Conservation (phyloP, 768 basidiomycete species). For the Kondoa subrosea region DNA sequence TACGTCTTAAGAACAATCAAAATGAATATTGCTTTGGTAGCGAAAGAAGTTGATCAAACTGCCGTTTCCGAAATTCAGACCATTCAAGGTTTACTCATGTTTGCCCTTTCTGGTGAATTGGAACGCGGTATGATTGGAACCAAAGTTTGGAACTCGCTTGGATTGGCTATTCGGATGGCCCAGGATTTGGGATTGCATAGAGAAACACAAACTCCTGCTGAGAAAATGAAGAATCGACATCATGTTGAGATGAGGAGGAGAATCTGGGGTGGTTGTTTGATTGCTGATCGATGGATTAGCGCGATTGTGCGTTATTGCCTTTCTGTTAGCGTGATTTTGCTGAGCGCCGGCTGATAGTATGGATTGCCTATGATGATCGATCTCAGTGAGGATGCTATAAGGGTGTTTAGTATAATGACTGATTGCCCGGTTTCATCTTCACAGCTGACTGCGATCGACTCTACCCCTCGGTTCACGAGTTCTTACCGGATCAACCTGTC, state of each 20-base stretch:
- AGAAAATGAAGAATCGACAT: slow-evolving; percentile 36
- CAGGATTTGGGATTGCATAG: slow-evolving; percentile 92
- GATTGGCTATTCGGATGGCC: slow-evolving; percentile 42
- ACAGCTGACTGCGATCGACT: slow-evolving; percentile 80
- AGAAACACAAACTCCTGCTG: slow-evolving; percentile 50
- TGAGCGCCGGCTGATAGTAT: slow-evolving; percentile 39
- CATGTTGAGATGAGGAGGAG: slow-evolving; percentile 66
- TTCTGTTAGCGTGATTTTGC: background rate
- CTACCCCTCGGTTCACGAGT: slow-evolving; percentile 70
- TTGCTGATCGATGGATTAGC: background rate
- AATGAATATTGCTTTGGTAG: slow-evolving; percentile 64
- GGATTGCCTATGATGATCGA: slow-evolving; percentile 95
- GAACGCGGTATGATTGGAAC: slow-evolving; percentile 25
- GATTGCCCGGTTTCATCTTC: no score
- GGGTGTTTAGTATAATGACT: no score
- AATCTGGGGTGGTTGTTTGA: slow-evolving; percentile 44
- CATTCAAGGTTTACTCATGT: slow-evolving; percentile 54
- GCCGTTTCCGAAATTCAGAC: slow-evolving; percentile 38
- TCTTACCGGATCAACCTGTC: slow-evolving; percentile 33
- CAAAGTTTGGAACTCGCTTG: slow-evolving; percentile 23
- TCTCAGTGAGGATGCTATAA: slow-evolving; percentile 39
- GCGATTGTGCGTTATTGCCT: slow-evolving; percentile 11
- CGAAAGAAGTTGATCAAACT: slow-evolving; percentile 76
- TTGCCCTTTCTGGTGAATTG: slow-evolving; percentile 21
- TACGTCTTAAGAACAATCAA: slow-evolving; percentile 78